phyloP scores from a whole-genome alignment of 2,329 filamentous ascomycete species.

The Hymenotorrendiella dingleyae region DNA sequence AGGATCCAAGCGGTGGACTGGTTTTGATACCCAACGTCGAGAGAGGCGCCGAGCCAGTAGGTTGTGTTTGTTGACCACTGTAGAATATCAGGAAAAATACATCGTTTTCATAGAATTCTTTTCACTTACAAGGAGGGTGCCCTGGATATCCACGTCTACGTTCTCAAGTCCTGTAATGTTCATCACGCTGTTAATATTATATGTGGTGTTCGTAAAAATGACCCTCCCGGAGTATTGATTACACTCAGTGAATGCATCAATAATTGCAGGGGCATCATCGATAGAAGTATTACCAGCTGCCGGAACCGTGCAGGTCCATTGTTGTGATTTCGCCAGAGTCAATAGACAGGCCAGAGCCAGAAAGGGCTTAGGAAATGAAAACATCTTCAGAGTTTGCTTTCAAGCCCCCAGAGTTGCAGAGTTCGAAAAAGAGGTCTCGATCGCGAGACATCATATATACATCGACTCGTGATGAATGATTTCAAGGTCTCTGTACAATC shows the following conservation, averaged over 20 bases:
- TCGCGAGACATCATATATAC: too few relatives aligned
- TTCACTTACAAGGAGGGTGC: conserved; percentile 42
- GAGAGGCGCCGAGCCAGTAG: conserved; percentile 47
- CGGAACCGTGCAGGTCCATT: not conserved
- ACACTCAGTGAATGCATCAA: conserved; percentile 37
- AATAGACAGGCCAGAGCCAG: not conserved
- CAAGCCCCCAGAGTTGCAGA: not conserved
- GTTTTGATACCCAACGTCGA: conserved; percentile 49
- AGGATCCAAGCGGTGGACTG: conserved; percentile 49
- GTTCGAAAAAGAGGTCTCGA: not conserved
- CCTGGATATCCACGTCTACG: conserved; percentile 44
- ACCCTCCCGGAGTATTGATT: conserved; percentile 34
- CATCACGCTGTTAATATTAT: conserved; percentile 40
- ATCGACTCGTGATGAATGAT: too few relatives aligned
- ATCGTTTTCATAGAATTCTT: too few relatives aligned
- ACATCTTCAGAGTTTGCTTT: not conserved
- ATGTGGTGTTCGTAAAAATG: conserved; percentile 38
- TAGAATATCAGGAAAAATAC: conserved; percentile 19
- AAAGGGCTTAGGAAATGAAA: not conserved
- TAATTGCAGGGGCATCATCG: conserved; percentile 38
- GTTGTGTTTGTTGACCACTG: conserved; percentile 40
- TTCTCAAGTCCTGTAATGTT: conserved; percentile 38
- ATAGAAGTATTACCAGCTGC: not conserved
- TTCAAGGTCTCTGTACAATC: too few relatives aligned
- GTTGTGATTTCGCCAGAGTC: not conserved